phyloP scores from a whole-genome alignment of 2,329 filamentous ascomycete genomes.

The Aspergillus bombycis region DNA sequence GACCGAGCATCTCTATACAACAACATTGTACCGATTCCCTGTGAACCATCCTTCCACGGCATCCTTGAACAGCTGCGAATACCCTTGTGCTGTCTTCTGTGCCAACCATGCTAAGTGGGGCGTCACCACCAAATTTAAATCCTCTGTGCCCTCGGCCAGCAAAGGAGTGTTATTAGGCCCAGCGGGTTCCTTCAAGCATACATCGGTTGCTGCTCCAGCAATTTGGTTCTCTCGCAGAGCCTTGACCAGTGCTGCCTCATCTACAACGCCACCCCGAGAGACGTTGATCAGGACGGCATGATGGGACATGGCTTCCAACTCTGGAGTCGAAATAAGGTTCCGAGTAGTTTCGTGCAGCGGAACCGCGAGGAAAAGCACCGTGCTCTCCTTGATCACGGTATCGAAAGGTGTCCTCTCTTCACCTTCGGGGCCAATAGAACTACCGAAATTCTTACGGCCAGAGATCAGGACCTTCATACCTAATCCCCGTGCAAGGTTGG shows the following conservation, averaged over 20 bases:
- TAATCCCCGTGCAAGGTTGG: constrained; percentile 47
- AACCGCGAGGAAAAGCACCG: constrained; percentile 35
- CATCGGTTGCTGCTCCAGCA: constrained; percentile 56
- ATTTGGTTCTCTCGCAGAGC: constrained; percentile 51
- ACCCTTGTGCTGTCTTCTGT: constrained; percentile 51
- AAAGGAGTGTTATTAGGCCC: constrained; percentile 48
- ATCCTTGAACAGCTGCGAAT: constrained; percentile 47
- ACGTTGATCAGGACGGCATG: constrained; percentile 54
- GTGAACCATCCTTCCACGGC: constrained; percentile 52
- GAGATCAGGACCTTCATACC: constrained; percentile 55
- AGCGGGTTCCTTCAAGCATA: constrained; percentile 53
- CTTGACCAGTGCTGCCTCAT: constrained; percentile 52
- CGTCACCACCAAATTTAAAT: constrained; percentile 55
- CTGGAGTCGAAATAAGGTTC: constrained; percentile 39
- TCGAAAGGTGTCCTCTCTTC: constrained; percentile 31
- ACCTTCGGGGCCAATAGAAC: constrained; percentile 8
- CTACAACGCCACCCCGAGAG: constrained; percentile 54
- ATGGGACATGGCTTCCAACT: constrained; percentile 50
- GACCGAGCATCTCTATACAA: background rate
- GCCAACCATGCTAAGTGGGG: constrained; percentile 60
- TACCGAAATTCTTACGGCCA: constrained; percentile 46
- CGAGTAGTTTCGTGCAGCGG: constrained; percentile 36
- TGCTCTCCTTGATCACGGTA: constrained; percentile 32
- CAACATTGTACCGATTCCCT: constrained; percentile 26
- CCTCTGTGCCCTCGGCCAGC: constrained; percentile 46